Evolutionary conservation across 805 yeast species (phyloP).

Genomic region (Saccharomycopsis synnaedendra): DNA sequence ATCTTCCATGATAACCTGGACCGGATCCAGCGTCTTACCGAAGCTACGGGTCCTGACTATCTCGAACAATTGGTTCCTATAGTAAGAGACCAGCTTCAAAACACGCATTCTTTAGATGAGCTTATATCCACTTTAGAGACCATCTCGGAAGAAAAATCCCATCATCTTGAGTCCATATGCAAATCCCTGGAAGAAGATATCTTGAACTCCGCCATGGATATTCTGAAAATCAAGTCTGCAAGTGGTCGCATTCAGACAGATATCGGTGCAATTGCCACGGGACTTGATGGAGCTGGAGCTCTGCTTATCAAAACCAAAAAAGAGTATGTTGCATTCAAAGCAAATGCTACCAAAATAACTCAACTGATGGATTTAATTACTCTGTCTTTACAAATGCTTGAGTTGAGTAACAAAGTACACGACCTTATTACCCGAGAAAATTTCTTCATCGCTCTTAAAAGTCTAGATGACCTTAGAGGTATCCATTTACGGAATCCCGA

Average conservation of each 20-base stretch:
- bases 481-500: constrained; percentile 61
- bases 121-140: constrained; percentile 44
- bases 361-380: constrained; percentile 62
- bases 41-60: constrained; percentile 34
- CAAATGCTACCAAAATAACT: constrained; percentile 53
- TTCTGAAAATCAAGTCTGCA: constrained; percentile 47
- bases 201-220: constrained; percentile 46
- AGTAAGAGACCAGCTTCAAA: constrained; percentile 48
- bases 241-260: constrained; percentile 47
- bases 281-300: constrained; percentile 52
- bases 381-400: constrained; percentile 70
- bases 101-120: constrained; percentile 34
- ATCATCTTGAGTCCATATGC: constrained; percentile 51
- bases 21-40: constrained; percentile 10
- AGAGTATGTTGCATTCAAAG: constrained; percentile 45
- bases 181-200: constrained; percentile 47
- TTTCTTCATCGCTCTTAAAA: constrained; percentile 78
- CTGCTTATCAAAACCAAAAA: constrained; percentile 55
- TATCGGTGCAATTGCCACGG: constrained; percentile 42
- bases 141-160: constrained; percentile 48
- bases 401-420: constrained; percentile 76
- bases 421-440: constrained; percentile 64
- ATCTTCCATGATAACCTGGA: constrained; percentile 14
- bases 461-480: constrained; percentile 61
- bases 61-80: constrained; percentile 73